Evolutionary conservation across 176 grass and related monocot genomes (phyloP).

Genomic region (Oryza australiensis): DNA sequence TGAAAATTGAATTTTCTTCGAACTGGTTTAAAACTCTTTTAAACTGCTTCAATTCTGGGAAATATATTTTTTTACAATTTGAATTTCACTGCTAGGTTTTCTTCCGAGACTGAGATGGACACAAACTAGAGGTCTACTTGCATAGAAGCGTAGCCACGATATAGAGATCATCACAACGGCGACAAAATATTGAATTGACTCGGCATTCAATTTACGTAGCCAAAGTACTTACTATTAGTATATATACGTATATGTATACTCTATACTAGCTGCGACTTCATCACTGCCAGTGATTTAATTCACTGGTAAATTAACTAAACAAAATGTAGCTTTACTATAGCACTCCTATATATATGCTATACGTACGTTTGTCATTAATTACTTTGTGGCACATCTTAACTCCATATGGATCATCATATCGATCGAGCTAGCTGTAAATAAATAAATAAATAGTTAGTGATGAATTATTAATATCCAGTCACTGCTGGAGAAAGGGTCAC

Average conservation of each 20-base stretch:
- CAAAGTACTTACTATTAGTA: not conserved
- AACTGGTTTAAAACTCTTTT: too few relatives aligned
- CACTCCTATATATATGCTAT: not conserved
- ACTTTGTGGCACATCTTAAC: not conserved
- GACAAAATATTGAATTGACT: not conserved
- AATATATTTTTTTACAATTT: too few relatives aligned
- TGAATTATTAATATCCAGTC: not conserved
- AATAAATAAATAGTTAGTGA: not conserved
- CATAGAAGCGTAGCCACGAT: not conserved
- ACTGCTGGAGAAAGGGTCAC: too few relatives aligned
- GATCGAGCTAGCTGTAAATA: not conserved
- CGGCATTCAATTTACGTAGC: not conserved
- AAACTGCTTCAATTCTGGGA: too few relatives aligned
- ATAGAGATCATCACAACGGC: not conserved
- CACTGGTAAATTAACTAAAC: too few relatives aligned
- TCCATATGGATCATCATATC: not conserved
- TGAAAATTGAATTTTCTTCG: too few relatives aligned
- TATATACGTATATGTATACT: not conserved
- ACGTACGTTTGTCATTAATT: not conserved
- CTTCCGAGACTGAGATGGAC: too few relatives aligned
- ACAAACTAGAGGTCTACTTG: not conserved
- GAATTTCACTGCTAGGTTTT: too few relatives aligned
- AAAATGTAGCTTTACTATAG: not conserved
- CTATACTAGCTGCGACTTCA: not conserved
- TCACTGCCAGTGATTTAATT: not conserved